Evolutionary conservation across 805 yeast genomes (phyloP), one percentile per base, ranked within the genome.

Genomic region (Ogataea pini): DNA sequence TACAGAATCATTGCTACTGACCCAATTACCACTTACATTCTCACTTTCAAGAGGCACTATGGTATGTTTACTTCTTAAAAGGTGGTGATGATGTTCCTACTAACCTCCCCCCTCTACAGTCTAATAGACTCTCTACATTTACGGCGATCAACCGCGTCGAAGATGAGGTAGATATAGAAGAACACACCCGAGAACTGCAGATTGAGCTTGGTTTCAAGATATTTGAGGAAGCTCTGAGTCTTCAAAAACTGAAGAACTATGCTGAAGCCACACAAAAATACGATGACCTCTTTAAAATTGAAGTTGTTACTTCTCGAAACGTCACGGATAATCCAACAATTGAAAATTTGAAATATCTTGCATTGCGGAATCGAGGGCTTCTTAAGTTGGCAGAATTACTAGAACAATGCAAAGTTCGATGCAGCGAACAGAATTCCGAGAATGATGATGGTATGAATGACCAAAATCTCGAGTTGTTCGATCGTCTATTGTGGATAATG

Each of bases 171-270:
- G 92, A 88, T 54, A 86, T 85, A 28, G 96, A 91, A 54, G 92
- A 89, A 54, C 96, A 90, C 60, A 86, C 97, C 1, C 73, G 96
- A 41, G 99, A 94, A 63, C 72, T 92, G 19, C 97, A 92, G 68
- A 77, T 83, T 17, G 98, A 94, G 64, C 87, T 86, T 60, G 94
- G 96, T 3, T 85, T 86, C 63, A 81, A 80, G 55, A 68, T 83
- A 10, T 89, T 86, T 62, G 89, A 89, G 57, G 67, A 68, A 17
- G 97, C 97, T 0, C 70, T 94, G 37, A 64, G 68, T 8, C 69
- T 69, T 8, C 92, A 94, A 55, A 80, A 82, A 52, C 64, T 69
- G 1, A 67, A 69, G 2, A 60, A 78, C 2, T 76, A 73, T 50
- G 66, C 65, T 0, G 72, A 69, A 3, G 85, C 97, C 0, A 73